Percentiles rank a stretch among this genome's conserved stretches.
phyloP scores from a whole-genome alignment of 768 basidiomycete genomes.

The Kwoniella sp. region DNA sequence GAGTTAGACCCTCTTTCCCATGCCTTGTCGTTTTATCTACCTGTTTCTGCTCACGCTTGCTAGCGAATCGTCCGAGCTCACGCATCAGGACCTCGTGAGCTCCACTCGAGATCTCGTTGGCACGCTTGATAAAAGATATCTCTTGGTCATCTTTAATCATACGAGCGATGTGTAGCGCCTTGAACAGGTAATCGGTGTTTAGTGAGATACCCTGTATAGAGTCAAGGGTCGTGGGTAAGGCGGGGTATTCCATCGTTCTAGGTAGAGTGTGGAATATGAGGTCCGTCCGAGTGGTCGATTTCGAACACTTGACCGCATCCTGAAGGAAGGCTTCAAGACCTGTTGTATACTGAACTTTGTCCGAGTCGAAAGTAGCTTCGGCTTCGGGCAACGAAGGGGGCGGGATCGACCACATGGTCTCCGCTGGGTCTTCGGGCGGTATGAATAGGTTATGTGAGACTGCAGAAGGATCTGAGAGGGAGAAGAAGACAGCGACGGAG shows the following conservation, averaged over 20 bases:
- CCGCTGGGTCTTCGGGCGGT: slow-evolving; percentile 66
- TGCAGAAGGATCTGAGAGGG: slow-evolving; percentile 51
- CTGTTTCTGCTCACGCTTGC: slow-evolving; percentile 2
- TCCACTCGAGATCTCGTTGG: slow-evolving; percentile 80
- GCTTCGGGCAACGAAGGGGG: slow-evolving; percentile 70
- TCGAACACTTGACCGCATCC: not conserved
- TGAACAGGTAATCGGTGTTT: slow-evolving; percentile 66
- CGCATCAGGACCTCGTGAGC: slow-evolving; percentile 94
- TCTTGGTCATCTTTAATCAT: slow-evolving; percentile 76
- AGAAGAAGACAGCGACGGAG: slow-evolving; percentile 65
- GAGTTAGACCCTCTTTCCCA: slow-evolving; percentile 55
- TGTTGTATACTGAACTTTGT: slow-evolving; percentile 60
- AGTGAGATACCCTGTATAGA: slow-evolving; percentile 45
- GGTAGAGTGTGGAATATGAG: slow-evolving; percentile 47
- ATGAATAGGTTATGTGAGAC: slow-evolving; percentile 67
- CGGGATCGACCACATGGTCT: slow-evolving; percentile 78
- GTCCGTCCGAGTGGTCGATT: slow-evolving; percentile 2
- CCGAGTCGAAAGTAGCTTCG: slow-evolving; percentile 48
- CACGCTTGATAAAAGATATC: slow-evolving; percentile 72
- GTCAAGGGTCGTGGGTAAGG: slow-evolving; percentile 40
- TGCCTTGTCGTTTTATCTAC: slow-evolving; percentile 20
- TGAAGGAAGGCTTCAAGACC: slow-evolving; percentile 54
- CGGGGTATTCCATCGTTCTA: slow-evolving; percentile 40
- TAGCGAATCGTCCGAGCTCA: slow-evolving; percentile 66
- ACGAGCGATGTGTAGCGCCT: slow-evolving; percentile 77